Evolutionary conservation across 2,329 filamentous ascomycete genomes (phyloP).

Genomic region (Dactylellina drechsleri): DNA sequence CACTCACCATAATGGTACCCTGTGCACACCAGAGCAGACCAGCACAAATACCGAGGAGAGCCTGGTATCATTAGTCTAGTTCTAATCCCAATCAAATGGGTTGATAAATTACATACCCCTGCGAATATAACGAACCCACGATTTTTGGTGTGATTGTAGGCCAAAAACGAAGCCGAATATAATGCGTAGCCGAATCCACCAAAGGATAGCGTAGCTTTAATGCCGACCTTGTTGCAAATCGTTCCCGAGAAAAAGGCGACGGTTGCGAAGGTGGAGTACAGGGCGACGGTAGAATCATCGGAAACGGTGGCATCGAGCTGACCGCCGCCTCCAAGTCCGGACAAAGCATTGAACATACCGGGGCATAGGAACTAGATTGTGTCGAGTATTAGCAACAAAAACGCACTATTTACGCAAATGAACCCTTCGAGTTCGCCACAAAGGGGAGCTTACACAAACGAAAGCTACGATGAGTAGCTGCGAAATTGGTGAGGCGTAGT

Average conservation of each 20-base stretch:
- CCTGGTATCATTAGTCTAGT: constrained; percentile 59
- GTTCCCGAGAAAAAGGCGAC: constrained; percentile 78
- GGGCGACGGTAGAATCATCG: constrained; percentile 60
- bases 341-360: constrained; percentile 59
- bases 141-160: constrained; percentile 75
- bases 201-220: constrained; percentile 74
- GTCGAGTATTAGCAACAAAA: neutral
- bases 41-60: constrained; percentile 79
- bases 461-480: constrained; percentile 78
- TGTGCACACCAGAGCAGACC: constrained; percentile 84
- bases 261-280: constrained; percentile 67
- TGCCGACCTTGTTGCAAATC: constrained; percentile 78
- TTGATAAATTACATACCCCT: constrained; percentile 63
- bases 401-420: neutral
- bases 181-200: constrained; percentile 81
- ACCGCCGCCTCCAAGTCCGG: constrained; percentile 58
- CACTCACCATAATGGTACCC: constrained; percentile 79
- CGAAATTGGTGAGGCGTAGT: constrained; percentile 77
- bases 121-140: constrained; percentile 79
- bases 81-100: neutral
- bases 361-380: constrained; percentile 62
- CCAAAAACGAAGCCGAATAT: constrained; percentile 76
- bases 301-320: constrained; percentile 56
- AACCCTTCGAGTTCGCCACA: too few relatives aligned
- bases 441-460: constrained; percentile 65